A percentile compares a stretch with the other conserved stretches of the same genome.
phyloP scores from a whole-genome alignment of 2,329 filamentous ascomycete species.

The Colletotrichum sp. region DNA sequence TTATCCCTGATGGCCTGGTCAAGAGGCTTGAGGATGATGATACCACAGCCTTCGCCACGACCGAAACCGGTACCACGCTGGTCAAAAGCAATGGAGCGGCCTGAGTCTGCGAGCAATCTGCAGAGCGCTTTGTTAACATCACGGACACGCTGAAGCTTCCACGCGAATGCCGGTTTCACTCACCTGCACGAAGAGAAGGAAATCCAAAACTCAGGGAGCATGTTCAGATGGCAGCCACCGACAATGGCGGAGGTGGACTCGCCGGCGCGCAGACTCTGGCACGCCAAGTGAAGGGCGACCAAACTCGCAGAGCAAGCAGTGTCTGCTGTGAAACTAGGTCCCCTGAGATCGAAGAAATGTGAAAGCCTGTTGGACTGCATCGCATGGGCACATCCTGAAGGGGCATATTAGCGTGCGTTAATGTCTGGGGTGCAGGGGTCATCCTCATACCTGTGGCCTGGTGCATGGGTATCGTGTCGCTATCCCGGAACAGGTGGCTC shows the following conservation, averaged over 20 bases:
- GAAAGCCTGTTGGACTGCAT: conserved; percentile 61
- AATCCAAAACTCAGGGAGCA: conserved; percentile 51
- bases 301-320: conserved; percentile 59
- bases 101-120: conserved; percentile 55
- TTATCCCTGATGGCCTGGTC: conserved; percentile 58
- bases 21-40: conserved; percentile 62
- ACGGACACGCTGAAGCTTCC: background rate
- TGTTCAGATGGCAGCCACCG: conserved; percentile 51
- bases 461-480: conserved; percentile 54
- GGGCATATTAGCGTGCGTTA: conserved; percentile 17
- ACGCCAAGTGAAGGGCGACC: conserved; percentile 54
- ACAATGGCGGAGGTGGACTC: conserved; percentile 53
- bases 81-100: conserved; percentile 49
- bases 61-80: conserved; percentile 53
- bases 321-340: conserved; percentile 56
- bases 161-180: conserved; percentile 13
- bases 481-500: conserved; percentile 47
- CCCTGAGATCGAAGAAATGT: conserved; percentile 59
- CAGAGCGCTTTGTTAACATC: background rate
- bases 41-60: conserved; percentile 63
- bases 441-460: conserved; percentile 50
- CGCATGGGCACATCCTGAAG: conserved; percentile 49
- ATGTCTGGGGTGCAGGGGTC: background rate
- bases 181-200: conserved; percentile 49
- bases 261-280: conserved; percentile 51